Base-by-base conservation (phyloP, 2,329 filamentous ascomycete genomes). In the Achaetomium macrosporum region DNA sequence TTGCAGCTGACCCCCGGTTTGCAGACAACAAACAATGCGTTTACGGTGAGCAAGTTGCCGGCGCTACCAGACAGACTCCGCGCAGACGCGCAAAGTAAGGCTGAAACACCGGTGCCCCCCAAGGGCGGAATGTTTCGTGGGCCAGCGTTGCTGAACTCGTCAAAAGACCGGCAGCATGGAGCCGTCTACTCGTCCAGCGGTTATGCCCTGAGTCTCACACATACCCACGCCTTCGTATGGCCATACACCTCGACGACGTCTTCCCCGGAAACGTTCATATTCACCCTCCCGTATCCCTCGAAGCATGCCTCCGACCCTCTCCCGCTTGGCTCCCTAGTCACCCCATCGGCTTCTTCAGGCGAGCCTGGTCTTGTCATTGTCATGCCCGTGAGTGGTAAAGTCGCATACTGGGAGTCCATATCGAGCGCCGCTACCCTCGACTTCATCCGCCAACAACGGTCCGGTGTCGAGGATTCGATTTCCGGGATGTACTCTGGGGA, bases 321-420 rank as follows among this genome's bases (percentile, higher is more conserved):
- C 6, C 92, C 93, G 1, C 76, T 96, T 37, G 93, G 90, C 50
- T 82, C 88, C 16, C 79, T 99, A 48, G 85, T 96, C 7, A 85
- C 88, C 0, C 85, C 87, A 46, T 87, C 88, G 5, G 84, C 87
- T 11, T 84, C 85, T 5, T 83, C 82, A n/a, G 82, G 83, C 45
- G 88, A 95, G 61, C 87, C 91, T 33, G 93, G 93, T 2, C 77
- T 99, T 36, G 82, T 99, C 29, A 81, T 96, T 36, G 78, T 97
- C 36, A 88, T 92, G 73, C 88, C 92, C 12, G 82, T 81, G 16
- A 90, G 79, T 45, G 93, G 93, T 48, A 91, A 85, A 68, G 83
- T 97, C 48, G 85, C 89, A 42, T 97, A 93, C 69, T 97, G 93
- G 90, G 93, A 97, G 67, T 95, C 90, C 37, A 88, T 97, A 58